Conservation (phyloP, 2,329 filamentous ascomycete species). For the Talaromyces verruculosus region DNA sequence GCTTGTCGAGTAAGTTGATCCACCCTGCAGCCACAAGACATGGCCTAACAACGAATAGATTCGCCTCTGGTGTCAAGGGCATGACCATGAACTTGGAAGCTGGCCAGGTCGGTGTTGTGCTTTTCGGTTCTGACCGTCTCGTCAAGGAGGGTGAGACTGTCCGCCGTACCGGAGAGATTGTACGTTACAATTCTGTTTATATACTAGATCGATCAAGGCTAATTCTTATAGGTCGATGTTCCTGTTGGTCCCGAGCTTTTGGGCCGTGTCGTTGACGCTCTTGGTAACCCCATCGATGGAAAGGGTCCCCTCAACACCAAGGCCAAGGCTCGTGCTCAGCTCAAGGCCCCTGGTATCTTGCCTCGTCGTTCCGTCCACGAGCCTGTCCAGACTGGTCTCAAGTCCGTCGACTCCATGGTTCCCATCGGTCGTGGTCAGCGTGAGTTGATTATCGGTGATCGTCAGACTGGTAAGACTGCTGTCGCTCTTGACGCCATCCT, state of each 20-base stretch:
- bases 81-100: constrained; percentile 99
- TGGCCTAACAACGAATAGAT: constrained; percentile 57
- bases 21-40: constrained; percentile 15
- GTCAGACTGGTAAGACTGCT: constrained; percentile 99
- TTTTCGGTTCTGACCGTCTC: constrained; percentile 99
- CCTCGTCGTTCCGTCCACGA: constrained; percentile 96
- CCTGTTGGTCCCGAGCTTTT: constrained; percentile 90
- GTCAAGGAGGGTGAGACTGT: constrained; percentile 99
- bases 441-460: constrained; percentile 99
- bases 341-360: constrained; percentile 98
- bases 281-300: constrained; percentile 98
- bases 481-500: constrained; percentile 97
- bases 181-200: constrained; percentile 54
- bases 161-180: constrained; percentile 99
- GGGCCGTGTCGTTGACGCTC: constrained; percentile 96
- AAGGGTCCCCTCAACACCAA: constrained; percentile 95
- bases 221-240: constrained; percentile 74
- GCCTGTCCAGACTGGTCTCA: constrained; percentile 98
- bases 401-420: constrained; percentile 99
- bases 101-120: constrained; percentile 99
- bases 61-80: constrained; percentile 99
- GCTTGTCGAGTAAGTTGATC: constrained; percentile 89
- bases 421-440: constrained; percentile 99
- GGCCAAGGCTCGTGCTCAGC: constrained; percentile 91
- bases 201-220: neutral